A percentile compares a stretch with the other conserved stretches of the same genome.
These are phyloP conservation scores for Podospora comata DNA, from an alignment of 495 filamentous ascomycete species.

Conservation along the genomic window DNA sequence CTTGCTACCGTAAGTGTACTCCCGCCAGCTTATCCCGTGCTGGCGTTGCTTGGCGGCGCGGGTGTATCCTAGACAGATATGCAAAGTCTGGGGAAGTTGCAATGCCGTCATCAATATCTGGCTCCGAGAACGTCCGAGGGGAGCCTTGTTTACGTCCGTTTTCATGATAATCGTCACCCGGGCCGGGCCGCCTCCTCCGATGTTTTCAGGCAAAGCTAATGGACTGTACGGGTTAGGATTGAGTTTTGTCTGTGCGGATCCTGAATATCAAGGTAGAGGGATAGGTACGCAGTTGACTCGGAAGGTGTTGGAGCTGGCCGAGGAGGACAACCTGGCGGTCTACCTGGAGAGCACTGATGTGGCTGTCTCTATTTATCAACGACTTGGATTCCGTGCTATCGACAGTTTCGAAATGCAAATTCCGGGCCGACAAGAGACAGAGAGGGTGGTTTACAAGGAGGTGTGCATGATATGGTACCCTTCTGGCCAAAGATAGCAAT, in stretches of 20 bases:
- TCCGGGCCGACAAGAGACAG: slow-evolving; percentile 12
- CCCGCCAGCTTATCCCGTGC: neutral
- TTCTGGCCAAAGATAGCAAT: neutral
- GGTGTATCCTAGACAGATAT: neutral
- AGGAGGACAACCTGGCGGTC: slow-evolving; percentile 35
- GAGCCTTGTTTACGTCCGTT: neutral
- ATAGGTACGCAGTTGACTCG: slow-evolving; percentile 38
- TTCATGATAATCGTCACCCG: neutral
- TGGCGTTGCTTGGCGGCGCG: neutral
- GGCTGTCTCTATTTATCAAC: slow-evolving; percentile 42
- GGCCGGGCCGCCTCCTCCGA: slow-evolving; percentile 5
- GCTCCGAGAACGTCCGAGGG: neutral
- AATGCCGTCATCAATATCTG: neutral
- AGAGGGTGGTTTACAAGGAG: slow-evolving; percentile 28
- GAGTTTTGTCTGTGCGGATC: slow-evolving; percentile 44
- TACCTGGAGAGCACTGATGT: slow-evolving; percentile 46
- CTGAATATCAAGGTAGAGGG: slow-evolving; percentile 42
- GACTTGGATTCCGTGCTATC: slow-evolving; percentile 37
- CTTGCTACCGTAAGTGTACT: slow-evolving; percentile 30
- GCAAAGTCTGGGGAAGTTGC: neutral
- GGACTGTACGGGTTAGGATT: slow-evolving; percentile 17
- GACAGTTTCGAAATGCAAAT: slow-evolving; percentile 34
- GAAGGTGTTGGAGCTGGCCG: slow-evolving; percentile 36
- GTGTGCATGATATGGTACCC: slow-evolving; percentile 33
- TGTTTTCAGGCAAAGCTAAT: neutral